Evolutionary conservation across 1,139 yeast genomes (phyloP).

Genomic region (Protomyces inundatus): DNA sequence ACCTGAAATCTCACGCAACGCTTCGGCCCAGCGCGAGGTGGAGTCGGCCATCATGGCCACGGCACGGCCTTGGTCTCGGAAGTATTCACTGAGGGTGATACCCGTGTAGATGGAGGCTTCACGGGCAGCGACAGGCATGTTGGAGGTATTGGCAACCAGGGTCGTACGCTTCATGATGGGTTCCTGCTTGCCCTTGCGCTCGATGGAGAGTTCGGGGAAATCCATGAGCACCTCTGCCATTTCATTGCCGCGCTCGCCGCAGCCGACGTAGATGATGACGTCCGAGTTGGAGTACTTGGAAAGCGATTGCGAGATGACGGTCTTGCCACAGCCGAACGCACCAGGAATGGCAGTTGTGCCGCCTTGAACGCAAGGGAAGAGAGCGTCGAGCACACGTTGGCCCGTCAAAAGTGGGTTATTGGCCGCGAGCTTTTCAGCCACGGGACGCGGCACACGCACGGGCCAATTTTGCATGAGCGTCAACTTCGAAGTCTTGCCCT

Average conservation of each 20-base stretch:
- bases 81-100: slow-evolving; percentile 95
- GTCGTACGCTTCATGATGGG: slow-evolving; percentile 99
- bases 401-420: slow-evolving; percentile 95
- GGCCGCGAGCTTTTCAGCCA: slow-evolving; percentile 85
- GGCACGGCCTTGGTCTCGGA: slow-evolving; percentile 99
- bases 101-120: slow-evolving; percentile 99
- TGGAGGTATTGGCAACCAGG: slow-evolving; percentile 94
- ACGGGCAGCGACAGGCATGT: slow-evolving; percentile 99
- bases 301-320: slow-evolving; percentile 95
- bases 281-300: slow-evolving; percentile 97
- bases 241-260: slow-evolving; percentile 95
- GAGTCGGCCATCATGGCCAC: slow-evolving; percentile 99
- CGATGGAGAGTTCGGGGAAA: slow-evolving; percentile 94
- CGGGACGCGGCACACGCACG: slow-evolving; percentile 98
- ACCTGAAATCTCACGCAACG: slow-evolving; percentile 98
- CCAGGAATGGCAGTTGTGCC: slow-evolving; percentile 99
- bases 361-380: slow-evolving; percentile 99
- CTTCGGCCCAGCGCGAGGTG: slow-evolving; percentile 99
- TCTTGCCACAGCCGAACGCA: slow-evolving; percentile 99
- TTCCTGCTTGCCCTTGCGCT: slow-evolving; percentile 85
- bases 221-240: slow-evolving; percentile 99
- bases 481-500: slow-evolving; percentile 73
- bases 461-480: slow-evolving; percentile 99
- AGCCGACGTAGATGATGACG: slow-evolving; percentile 86
- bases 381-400: slow-evolving; percentile 94